Conservation (phyloP, 495 filamentous ascomycete genomes). For the Hyaloscypha variabilis region DNA sequence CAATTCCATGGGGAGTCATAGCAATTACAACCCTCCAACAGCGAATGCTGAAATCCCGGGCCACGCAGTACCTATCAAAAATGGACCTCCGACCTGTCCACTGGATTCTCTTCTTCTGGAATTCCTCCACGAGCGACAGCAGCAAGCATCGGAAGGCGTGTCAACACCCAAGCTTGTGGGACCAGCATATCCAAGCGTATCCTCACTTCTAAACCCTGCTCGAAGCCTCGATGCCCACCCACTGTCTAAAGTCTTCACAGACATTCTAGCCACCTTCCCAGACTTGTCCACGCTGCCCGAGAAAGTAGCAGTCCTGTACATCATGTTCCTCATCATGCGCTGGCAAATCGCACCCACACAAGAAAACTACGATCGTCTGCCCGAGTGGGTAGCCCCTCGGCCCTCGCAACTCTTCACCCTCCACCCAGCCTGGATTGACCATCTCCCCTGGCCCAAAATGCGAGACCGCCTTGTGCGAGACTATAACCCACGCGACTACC, state of each 20-base stretch:
- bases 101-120: slow-evolving; percentile 76
- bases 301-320: slow-evolving; percentile 74
- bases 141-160: slow-evolving; percentile 63
- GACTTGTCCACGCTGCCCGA: slow-evolving; percentile 70
- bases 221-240: slow-evolving; percentile 64
- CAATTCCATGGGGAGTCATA: slow-evolving; percentile 24
- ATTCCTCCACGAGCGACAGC: slow-evolving; percentile 70
- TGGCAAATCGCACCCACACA: slow-evolving; percentile 77
- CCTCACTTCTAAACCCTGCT: slow-evolving; percentile 71
- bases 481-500: slow-evolving; percentile 45
- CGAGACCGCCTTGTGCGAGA: slow-evolving; percentile 59
- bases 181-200: slow-evolving; percentile 75
- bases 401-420: slow-evolving; percentile 59
- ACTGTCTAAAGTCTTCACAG: slow-evolving; percentile 79
- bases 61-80: slow-evolving; percentile 53
- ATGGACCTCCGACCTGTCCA: slow-evolving; percentile 66
- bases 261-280: slow-evolving; percentile 76
- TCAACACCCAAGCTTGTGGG: slow-evolving; percentile 64
- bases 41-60: slow-evolving; percentile 15
- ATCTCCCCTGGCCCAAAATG: slow-evolving; percentile 75
- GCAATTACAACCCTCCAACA: slow-evolving; percentile 3
- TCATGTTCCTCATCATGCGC: slow-evolving; percentile 83
- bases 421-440: slow-evolving; percentile 79
- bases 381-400: slow-evolving; percentile 65
- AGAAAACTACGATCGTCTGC: slow-evolving; percentile 73